A percentile compares a stretch with the other conserved stretches of the same genome.
Conservation (phyloP, 2,329 filamentous ascomycete species). For the Microdochium paspali region DNA sequence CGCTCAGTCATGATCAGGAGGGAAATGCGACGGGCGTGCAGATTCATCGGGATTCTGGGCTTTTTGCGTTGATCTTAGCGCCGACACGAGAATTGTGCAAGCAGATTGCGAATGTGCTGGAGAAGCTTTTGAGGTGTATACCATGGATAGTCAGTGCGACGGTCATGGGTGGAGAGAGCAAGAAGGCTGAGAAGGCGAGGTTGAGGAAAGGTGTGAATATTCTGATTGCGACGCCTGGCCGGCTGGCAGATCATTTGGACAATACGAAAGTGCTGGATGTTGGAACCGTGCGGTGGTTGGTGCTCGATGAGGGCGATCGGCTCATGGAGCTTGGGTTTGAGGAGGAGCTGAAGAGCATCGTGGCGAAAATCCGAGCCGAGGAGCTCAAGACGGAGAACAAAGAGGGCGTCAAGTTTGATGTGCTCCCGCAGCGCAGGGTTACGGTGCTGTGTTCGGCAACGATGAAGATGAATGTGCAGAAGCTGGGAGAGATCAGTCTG, state of each 20-base stretch:
- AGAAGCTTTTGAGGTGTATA: conserved; percentile 76
- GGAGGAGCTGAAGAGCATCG: conserved; percentile 81
- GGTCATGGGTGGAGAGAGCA: conserved; percentile 61
- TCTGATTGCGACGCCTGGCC: conserved; percentile 85
- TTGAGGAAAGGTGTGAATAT: conserved; percentile 93
- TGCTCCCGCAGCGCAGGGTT: conserved; percentile 66
- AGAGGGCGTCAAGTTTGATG: conserved; percentile 46
- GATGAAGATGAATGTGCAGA: conserved; percentile 95
- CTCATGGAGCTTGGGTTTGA: conserved; percentile 98
- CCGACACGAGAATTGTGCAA: conserved; percentile 91
- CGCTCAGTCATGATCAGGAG: conserved; percentile 52
- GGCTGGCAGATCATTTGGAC: conserved; percentile 83
- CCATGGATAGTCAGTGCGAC: conserved; percentile 92
- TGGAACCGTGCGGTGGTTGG: conserved; percentile 82
- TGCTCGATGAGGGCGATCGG: conserved; percentile 94
- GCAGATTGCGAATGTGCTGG: conserved; percentile 82
- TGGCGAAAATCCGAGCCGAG: conserved; percentile 65
- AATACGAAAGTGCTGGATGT: conserved; percentile 86
- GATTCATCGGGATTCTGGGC: conserved; percentile 74
- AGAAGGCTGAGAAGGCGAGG: conserved; percentile 81
- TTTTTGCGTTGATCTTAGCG: conserved; percentile 90
- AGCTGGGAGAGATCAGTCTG: conserved; percentile 86
- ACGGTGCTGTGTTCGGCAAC: conserved; percentile 94
- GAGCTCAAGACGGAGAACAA: conserved; percentile 48
- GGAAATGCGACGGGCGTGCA: conserved; percentile 31